Evolutionary conservation across 2,329 filamentous ascomycete genomes (phyloP).

Genomic region (Pseudogymnoascus sp.): DNA sequence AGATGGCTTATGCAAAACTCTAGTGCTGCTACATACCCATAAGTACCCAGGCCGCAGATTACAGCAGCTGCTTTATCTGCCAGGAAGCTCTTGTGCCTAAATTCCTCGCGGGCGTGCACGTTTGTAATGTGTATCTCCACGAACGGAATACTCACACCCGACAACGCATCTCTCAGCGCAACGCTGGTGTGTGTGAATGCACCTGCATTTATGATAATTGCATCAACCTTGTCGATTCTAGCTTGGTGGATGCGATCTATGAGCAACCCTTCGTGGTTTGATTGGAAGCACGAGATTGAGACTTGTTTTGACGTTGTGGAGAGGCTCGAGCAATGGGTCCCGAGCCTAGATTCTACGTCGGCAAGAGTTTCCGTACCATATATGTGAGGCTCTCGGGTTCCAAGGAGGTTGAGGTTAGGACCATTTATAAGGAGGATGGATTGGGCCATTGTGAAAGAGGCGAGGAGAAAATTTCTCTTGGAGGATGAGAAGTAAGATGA

Average conservation of each 20-base stretch:
- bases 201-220: conserved; percentile 68
- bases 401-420: conserved; percentile 76
- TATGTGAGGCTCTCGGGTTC: conserved; percentile 63
- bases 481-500: background rate
- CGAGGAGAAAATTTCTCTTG: background rate
- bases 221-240: conserved; percentile 48
- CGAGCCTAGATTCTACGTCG: conserved; percentile 42
- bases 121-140: conserved; percentile 73
- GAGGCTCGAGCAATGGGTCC: background rate
- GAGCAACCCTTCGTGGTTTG: conserved; percentile 70
- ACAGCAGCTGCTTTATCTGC: conserved; percentile 69
- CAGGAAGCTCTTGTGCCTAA: conserved; percentile 62
- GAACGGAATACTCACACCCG: conserved; percentile 63
- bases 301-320: conserved; percentile 17
- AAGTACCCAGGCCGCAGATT: conserved; percentile 60
- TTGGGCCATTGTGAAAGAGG: conserved; percentile 28
- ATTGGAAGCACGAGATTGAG: conserved; percentile 57
- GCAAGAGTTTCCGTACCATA: conserved; percentile 64
- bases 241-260: conserved; percentile 67
- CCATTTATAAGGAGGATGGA: conserved; percentile 68
- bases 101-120: conserved; percentile 63
- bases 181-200: conserved; percentile 71
- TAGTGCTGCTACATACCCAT: conserved; percentile 53
- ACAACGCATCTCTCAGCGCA: conserved; percentile 64
- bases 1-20: conserved; percentile 43